Evolutionary conservation across 2,329 filamentous ascomycete genomes (phyloP).

Genomic region (Ophiostoma angusticollis): DNA sequence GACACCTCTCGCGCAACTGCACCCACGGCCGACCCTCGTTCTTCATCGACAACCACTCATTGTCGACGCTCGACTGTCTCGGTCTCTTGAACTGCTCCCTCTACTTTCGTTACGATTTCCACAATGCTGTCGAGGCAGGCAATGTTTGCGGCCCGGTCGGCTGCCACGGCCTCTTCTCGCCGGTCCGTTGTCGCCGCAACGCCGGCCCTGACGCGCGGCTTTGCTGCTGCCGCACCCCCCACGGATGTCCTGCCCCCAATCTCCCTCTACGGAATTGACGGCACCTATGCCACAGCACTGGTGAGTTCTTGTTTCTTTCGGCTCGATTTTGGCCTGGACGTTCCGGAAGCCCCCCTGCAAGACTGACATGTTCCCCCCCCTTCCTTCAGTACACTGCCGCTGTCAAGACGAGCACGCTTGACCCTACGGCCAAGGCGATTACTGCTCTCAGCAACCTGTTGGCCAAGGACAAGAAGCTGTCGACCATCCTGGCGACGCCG

Average conservation of each 20-base stretch:
- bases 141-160: constrained; percentile 37
- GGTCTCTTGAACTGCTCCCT: neutral
- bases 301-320: constrained; percentile 44
- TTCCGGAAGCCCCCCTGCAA: too few species aligned
- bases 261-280: constrained; percentile 88
- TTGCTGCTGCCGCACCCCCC: constrained; percentile 61
- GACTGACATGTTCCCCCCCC: too few species aligned
- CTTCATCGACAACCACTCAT: constrained; percentile 9
- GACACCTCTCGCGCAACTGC: constrained; percentile 12
- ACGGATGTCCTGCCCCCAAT: constrained; percentile 71
- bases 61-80: constrained; percentile 1
- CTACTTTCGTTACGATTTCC: neutral
- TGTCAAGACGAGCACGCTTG: constrained; percentile 74
- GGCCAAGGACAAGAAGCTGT: constrained; percentile 73
- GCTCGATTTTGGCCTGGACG: neutral
- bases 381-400: constrained; percentile 78
- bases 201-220: constrained; percentile 73
- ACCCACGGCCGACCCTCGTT: constrained; percentile 12
- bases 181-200: constrained; percentile 43
- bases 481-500: constrained; percentile 61
- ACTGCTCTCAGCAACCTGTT: constrained; percentile 57
- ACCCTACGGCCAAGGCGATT: constrained; percentile 72
- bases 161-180: constrained; percentile 35
- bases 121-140: constrained; percentile 46
- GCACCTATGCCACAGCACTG: constrained; percentile 96